phyloP scores from a whole-genome alignment of 164 flowering plant genomes.

The Akebia trifoliata region DNA sequence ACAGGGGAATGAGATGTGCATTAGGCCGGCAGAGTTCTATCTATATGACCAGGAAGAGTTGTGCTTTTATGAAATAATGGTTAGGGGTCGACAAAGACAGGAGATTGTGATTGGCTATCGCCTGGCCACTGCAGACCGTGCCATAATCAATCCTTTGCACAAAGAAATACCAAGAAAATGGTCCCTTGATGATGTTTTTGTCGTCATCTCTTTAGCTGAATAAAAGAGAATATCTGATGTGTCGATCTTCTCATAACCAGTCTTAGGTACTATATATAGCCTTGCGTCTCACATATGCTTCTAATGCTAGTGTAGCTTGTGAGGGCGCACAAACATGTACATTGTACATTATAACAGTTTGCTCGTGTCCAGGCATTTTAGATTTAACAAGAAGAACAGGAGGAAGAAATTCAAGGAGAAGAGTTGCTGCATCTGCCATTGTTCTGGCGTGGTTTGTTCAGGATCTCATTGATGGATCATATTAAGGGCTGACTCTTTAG shows the following conservation, averaged over 20 bases:
- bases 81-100: slow-evolving; percentile 63
- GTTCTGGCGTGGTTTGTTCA: too few relatives aligned
- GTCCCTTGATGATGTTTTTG: slow-evolving; percentile 83
- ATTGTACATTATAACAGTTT: too few relatives aligned
- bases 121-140: slow-evolving; percentile 54
- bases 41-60: slow-evolving; percentile 82
- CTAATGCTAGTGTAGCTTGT: too few relatives aligned
- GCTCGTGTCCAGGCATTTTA: too few relatives aligned
- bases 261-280: too few relatives aligned
- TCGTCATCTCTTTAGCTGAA: slow-evolving; percentile 56
- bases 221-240: slow-evolving; percentile 9
- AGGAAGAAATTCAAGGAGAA: too few relatives aligned
- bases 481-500: not conserved
- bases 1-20: slow-evolving; percentile 91
- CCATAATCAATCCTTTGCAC: slow-evolving; percentile 58
- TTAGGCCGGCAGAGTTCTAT: slow-evolving; percentile 82
- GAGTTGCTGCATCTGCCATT: too few relatives aligned
- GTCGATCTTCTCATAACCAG: too few relatives aligned
- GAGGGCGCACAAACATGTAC: too few relatives aligned
- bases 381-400: too few relatives aligned
- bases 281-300: too few relatives aligned
- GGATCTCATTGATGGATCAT: not conserved
- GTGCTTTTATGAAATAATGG: slow-evolving; percentile 68
- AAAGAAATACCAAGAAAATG: slow-evolving; percentile 61
- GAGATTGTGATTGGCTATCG: slow-evolving; percentile 88